A percentile compares a stretch with the other conserved stretches of the same genome.
Conservation (phyloP, 768 basidiomycete species). For the Leucosporidium creatinivorum region DNA sequence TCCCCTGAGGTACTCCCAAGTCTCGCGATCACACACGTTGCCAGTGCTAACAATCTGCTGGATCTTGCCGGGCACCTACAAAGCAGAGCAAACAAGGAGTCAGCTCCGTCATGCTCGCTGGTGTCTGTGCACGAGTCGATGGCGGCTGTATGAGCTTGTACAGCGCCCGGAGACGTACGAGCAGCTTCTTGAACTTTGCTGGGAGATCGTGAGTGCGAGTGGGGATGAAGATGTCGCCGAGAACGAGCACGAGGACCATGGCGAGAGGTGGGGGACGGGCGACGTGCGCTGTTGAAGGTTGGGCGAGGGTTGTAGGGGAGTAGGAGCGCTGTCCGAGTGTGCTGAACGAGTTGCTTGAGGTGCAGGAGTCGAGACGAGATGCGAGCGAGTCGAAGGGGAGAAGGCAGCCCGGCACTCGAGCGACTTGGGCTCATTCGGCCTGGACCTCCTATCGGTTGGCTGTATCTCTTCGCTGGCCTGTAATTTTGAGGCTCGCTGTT, state of each 20-base stretch:
- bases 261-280: not conserved
- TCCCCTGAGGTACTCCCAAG: constrained; percentile 88
- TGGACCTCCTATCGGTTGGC: too few relatives aligned
- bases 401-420: too few relatives aligned
- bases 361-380: too few relatives aligned
- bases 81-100: not conserved
- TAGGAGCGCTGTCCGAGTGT: too few relatives aligned
- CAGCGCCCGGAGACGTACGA: constrained; percentile 46
- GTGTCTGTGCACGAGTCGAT: too few relatives aligned
- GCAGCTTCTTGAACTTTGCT: constrained; percentile 90
- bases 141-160: not conserved
- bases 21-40: constrained; percentile 94
- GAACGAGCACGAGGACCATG: constrained; percentile 74
- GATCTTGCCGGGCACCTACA: constrained; percentile 79
- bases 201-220: constrained; percentile 78
- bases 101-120: not conserved
- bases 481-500: too few relatives aligned
- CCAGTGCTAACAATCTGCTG: constrained; percentile 96
- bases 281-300: too few relatives aligned
- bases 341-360: too few relatives aligned
- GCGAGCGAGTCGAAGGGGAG: too few relatives aligned
- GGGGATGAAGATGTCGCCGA: constrained; percentile 96
- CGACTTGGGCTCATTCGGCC: too few relatives aligned
- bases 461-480: too few relatives aligned
- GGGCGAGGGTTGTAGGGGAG: too few relatives aligned